Evolutionary conservation across 1,284 basidiomycete species (phyloP).

Genomic region (Ustilago shanxiensis): DNA sequence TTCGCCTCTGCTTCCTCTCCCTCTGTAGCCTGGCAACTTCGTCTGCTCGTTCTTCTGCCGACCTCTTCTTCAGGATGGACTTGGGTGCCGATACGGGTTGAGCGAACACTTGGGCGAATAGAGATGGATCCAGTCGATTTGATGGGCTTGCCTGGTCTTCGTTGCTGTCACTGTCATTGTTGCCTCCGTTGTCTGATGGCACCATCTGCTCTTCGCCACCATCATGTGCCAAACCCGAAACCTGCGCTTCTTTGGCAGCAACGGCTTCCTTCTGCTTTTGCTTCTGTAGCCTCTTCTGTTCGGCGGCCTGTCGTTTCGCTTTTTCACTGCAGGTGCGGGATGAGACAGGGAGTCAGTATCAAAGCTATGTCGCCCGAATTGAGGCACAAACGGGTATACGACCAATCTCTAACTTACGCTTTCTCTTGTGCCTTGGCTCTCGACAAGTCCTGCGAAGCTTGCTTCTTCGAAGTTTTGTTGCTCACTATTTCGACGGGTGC

Average conservation of each 20-base stretch:
- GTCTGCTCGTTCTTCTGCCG: slow-evolving; percentile 40
- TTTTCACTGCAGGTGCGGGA: slow-evolving; percentile 17
- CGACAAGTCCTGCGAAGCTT: slow-evolving; percentile 27
- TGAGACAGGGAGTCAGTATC: background rate
- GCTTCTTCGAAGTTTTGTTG: slow-evolving; percentile 46
- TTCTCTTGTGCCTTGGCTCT: slow-evolving; percentile 37
- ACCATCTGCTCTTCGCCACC: background rate
- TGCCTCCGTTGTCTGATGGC: background rate
- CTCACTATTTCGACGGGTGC: slow-evolving; percentile 53
- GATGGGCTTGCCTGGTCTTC: slow-evolving; percentile 22
- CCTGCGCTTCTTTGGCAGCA: background rate
- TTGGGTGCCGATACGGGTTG: slow-evolving; percentile 34
- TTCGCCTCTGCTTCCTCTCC: slow-evolving; percentile 24
- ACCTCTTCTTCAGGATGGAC: slow-evolving; percentile 48
- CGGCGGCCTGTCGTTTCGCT: slow-evolving; percentile 38
- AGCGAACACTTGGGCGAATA: slow-evolving; percentile 60
- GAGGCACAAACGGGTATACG: no score
- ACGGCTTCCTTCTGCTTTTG: slow-evolving; percentile 26
- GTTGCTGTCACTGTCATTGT: slow-evolving; percentile 7
- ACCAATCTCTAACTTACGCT: slow-evolving; percentile 7
- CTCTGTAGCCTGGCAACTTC: slow-evolving; percentile 27
- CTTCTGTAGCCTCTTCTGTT: slow-evolving; percentile 32
- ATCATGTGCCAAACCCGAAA: background rate
- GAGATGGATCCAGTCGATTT: slow-evolving; percentile 57
- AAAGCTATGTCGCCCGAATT: background rate